Conservation (phyloP, 2,329 filamentous ascomycete species). For the Trichophyton benhamiae region DNA sequence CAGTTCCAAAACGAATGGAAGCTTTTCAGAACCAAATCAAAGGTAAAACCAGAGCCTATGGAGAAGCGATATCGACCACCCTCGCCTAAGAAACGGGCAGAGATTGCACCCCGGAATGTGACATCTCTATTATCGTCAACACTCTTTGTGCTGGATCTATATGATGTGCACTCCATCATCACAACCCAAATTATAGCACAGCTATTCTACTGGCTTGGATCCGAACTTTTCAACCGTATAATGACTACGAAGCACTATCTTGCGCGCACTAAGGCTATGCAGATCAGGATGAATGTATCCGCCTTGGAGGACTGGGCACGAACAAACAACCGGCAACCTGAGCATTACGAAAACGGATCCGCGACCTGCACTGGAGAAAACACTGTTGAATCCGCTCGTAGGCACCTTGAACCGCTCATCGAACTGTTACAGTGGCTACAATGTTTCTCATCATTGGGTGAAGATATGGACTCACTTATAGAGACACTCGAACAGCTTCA, state of each 20-base stretch:
- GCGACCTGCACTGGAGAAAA: conserved; percentile 74
- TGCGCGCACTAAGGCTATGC: conserved; percentile 95
- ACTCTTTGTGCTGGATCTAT: conserved; percentile 93
- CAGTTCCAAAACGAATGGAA: conserved; percentile 99
- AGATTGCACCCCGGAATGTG: conserved; percentile 86
- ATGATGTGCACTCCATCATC: conserved; percentile 96
- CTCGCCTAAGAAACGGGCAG: conserved; percentile 82
- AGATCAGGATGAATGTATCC: conserved; percentile 98
- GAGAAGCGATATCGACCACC: conserved; percentile 88
- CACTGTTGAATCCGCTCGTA: conserved; percentile 69
- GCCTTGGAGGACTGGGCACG: conserved; percentile 92
- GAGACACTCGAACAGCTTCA: conserved; percentile 83
- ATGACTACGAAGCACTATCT: conserved; percentile 94
- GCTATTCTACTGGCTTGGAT: conserved; percentile 88
- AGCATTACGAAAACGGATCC: conserved; percentile 89
- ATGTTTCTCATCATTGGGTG: conserved; percentile 86
- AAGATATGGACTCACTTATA: conserved; percentile 79
- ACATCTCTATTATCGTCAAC: conserved; percentile 92
- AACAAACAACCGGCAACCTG: conserved; percentile 81
- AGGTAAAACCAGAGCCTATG: conserved; percentile 73
- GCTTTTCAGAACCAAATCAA: conserved; percentile 80
- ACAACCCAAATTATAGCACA: conserved; percentile 83
- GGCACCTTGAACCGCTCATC: conserved; percentile 79
- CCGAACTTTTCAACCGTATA: conserved; percentile 93
- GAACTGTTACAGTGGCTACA: conserved; percentile 96